Conservation (phyloP, 202 grass and related monocot genomes). For the Dendrocalamus latiflorus region DNA sequence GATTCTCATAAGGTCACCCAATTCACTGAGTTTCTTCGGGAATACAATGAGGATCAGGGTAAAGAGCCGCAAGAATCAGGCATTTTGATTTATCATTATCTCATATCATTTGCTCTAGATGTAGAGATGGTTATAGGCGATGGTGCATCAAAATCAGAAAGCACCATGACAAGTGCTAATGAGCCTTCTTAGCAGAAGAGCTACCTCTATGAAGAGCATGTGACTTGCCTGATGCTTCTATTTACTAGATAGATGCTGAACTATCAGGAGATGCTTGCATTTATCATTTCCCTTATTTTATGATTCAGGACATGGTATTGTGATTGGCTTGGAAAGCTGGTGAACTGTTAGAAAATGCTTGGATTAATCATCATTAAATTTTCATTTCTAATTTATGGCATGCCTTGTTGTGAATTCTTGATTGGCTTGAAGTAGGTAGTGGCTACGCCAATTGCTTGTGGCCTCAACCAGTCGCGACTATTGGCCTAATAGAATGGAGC, state of each 20-base stretch:
- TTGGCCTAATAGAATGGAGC: background rate
- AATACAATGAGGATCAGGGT: background rate
- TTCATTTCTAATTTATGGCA: background rate
- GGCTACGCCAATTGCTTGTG: background rate
- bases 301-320: background rate
- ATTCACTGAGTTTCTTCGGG: background rate
- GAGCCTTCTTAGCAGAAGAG: background rate
- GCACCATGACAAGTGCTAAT: background rate
- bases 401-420: background rate
- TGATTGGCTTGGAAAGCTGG: background rate
- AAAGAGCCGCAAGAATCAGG: background rate
- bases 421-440: background rate
- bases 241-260: background rate
- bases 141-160: background rate
- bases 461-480: background rate
- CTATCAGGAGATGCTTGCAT: background rate
- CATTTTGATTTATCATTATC: background rate
- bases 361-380: background rate
- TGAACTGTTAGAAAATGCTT: background rate
- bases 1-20: background rate
- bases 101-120: background rate
- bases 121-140: background rate
- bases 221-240: background rate
- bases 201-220: background rate
- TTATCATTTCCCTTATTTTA: background rate